Evolutionary conservation across 129 eudicot species (phyloP).

Genomic region (Chrysanthemum makinoi): DNA sequence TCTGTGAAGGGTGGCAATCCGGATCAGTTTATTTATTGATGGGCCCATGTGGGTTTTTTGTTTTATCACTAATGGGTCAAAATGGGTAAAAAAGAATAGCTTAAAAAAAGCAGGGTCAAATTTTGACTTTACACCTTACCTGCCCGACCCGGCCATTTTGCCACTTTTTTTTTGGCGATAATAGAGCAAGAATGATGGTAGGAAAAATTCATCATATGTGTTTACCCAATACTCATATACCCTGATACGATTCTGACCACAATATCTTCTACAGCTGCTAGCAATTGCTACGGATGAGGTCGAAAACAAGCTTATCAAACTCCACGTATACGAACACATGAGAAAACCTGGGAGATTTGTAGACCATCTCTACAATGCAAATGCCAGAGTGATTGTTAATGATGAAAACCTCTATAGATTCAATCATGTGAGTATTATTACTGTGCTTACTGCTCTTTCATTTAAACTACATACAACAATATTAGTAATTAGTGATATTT

Average conservation of each 20-base stretch:
- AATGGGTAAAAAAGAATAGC: not conserved
- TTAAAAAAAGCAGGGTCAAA: no score
- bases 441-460: conserved; percentile 1
- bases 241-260: not conserved
- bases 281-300: conserved; percentile 65
- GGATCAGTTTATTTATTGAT: no score
- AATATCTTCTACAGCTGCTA: conserved; percentile 58
- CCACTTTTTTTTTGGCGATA: not conserved
- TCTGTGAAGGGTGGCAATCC: no score
- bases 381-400: conserved; percentile 66
- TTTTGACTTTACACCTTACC: no score
- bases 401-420: conserved; percentile 79
- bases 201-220: not conserved
- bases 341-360: conserved; percentile 52
- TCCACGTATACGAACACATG: conserved; percentile 71
- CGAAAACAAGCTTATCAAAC: conserved; percentile 78
- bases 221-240: not conserved
- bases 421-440: conserved; percentile 54
- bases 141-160: no score
- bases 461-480: no score
- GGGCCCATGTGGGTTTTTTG: not conserved
- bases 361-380: conserved; percentile 71
- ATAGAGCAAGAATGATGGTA: not conserved
- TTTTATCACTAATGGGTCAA: not conserved
- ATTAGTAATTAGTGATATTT: not conserved